Base-by-base conservation (phyloP, 441 rosid genomes). In the Omphalea diandra region DNA sequence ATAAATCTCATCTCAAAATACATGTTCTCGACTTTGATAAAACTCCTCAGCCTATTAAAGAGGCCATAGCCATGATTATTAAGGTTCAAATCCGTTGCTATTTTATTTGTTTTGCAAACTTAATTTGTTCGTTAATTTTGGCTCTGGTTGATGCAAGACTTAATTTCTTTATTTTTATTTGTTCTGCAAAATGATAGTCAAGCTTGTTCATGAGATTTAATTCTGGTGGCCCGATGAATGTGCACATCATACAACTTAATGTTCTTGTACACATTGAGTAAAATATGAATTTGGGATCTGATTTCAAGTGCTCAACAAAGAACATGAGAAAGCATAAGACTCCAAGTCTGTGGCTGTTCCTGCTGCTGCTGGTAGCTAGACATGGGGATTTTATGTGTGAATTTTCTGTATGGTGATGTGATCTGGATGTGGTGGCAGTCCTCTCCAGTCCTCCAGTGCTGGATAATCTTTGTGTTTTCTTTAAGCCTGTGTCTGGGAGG, bases 321-420 rank as follows among this genome's bases (percentile, higher is more conserved):
- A 88, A 69, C 94, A 88, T 15, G 91, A 88, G 50, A 88, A 85
- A 70, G 88, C 87, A 0, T 90, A 85, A 69, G 94, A 88, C 67
- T 73, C 84, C 0, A 85, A 86, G 64, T 80, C n/a, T n/a, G 82
- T 82, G 53, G 50, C 83, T 14, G 79, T 82, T 29, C 83, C 87
- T 0, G 74, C 83, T 71, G 77, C 78, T 38, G 72, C 67, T 46
- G 83, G 77, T 76, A 80, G 83, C 80, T 76, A 70, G 79, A n/a
- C n/a, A n/a, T n/a, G n/a, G n/a, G n/a, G n/a, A n/a, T n/a, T n/a
- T n/a, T n/a, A n/a, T n/a, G 64, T 52, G 29, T 50, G 41, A 46
- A 41, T 57, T 24, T 67, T 63, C 40, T 54, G 14, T 5, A 5
- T 55, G 7, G 44, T 46, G 29, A 9, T 47, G 24, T 32, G 14